Conservation (phyloP, 1,284 basidiomycete genomes). For the Singerocomus rubriflavus region DNA sequence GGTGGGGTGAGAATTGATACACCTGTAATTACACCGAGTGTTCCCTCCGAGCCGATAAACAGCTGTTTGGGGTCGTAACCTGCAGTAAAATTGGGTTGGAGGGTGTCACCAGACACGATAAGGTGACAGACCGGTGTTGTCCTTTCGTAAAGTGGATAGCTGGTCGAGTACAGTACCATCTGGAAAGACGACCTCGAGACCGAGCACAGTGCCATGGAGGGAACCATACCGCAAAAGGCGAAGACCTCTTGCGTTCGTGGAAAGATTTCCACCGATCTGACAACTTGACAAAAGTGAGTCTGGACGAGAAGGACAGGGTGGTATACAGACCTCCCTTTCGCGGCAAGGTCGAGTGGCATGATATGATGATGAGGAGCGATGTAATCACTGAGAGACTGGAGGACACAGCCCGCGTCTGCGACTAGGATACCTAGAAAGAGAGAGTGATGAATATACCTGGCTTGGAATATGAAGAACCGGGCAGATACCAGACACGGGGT, state of each 20-base stretch:
- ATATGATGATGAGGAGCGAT: constrained; percentile 89
- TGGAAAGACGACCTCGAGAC: constrained; percentile 95
- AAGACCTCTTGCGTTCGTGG: constrained; percentile 97
- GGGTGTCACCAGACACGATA: neutral
- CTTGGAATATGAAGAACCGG: constrained; percentile 10
- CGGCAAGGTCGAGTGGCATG: constrained; percentile 97
- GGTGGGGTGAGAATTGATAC: constrained; percentile 95
- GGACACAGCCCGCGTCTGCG: constrained; percentile 89
- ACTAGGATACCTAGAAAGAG: constrained; percentile 59
- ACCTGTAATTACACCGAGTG: constrained; percentile 92
- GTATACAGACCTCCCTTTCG: constrained; percentile 82
- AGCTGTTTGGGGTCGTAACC: constrained; percentile 99
- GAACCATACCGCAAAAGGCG: constrained; percentile 94
- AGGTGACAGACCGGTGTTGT: constrained; percentile 82
- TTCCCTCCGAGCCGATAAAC: constrained; percentile 97
- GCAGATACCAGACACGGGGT: constrained; percentile 78
- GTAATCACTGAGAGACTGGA: constrained; percentile 88
- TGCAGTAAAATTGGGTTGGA: constrained; percentile 31
- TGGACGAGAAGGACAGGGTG: neutral
- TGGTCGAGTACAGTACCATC: constrained; percentile 95
- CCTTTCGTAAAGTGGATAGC: constrained; percentile 85
- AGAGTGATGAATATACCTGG: constrained; percentile 2
- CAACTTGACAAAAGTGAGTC: constrained; percentile 54
- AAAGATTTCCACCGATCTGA: constrained; percentile 97
- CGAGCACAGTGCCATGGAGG: constrained; percentile 92